phyloP scores from a whole-genome alignment of 2,329 filamentous ascomycete genomes.

The Thelonectria olida region DNA sequence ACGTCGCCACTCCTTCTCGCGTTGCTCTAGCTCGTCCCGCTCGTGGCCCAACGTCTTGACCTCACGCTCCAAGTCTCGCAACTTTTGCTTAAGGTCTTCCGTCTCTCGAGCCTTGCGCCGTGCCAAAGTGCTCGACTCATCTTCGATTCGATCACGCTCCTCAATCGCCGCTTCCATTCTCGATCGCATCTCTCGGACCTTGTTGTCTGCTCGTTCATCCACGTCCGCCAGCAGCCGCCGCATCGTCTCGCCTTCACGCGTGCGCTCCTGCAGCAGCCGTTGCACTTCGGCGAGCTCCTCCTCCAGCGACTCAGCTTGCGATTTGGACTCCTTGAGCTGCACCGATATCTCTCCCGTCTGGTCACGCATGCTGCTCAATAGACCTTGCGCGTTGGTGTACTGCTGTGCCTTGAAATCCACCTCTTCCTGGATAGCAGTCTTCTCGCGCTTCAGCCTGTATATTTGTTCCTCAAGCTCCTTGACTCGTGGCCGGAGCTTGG shows the following conservation, averaged over 20 bases:
- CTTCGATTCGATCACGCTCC: constrained; percentile 91
- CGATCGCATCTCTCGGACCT: constrained; percentile 87
- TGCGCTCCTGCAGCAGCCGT: constrained; percentile 84
- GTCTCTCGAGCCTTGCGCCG: constrained; percentile 82
- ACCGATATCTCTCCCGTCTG: constrained; percentile 88
- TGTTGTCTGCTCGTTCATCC: constrained; percentile 81
- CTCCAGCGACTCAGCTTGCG: constrained; percentile 84
- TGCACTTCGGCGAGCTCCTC: constrained; percentile 93
- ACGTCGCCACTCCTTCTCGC: constrained; percentile 78
- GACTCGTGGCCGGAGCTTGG: constrained; percentile 69
- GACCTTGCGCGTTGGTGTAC: constrained; percentile 83
- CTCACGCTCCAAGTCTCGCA: constrained; percentile 83
- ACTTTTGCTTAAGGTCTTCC: constrained; percentile 82
- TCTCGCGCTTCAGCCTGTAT: constrained; percentile 73
- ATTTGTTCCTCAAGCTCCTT: constrained; percentile 79
- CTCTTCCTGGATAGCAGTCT: constrained; percentile 77
- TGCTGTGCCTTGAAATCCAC: constrained; percentile 85
- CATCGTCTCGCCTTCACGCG: constrained; percentile 95
- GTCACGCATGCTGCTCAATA: constrained; percentile 92
- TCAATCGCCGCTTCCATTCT: constrained; percentile 91
- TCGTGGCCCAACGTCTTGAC: constrained; percentile 77
- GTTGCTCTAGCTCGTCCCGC: constrained; percentile 78
- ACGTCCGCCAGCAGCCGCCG: constrained; percentile 86
- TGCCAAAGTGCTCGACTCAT: constrained; percentile 83
- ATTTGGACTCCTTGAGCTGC: constrained; percentile 89